phyloP scores from a whole-genome alignment of 2,329 filamentous ascomycete species.

The Xenosphaeropsis pyriputrescens region DNA sequence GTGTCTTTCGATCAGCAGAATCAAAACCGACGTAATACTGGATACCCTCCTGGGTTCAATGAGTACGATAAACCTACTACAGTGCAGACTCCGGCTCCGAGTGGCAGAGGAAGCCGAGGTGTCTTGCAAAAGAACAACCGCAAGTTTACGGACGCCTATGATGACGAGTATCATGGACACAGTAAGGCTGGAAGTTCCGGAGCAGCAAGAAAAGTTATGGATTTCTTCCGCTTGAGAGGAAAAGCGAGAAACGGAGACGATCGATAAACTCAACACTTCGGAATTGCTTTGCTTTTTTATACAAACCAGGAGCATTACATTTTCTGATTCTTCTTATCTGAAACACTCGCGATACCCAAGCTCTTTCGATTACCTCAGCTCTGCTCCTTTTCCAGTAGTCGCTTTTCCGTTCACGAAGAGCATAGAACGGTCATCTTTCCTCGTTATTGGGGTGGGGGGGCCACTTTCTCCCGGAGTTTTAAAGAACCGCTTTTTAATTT shows the following conservation, averaged over 20 bases:
- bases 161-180: slow-evolving; percentile 50
- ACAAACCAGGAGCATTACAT: no score
- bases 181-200: slow-evolving; percentile 67
- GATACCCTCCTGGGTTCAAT: slow-evolving; percentile 11
- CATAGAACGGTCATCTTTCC: no score
- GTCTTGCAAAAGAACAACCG: slow-evolving; percentile 76
- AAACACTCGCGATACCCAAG: no score
- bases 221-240: slow-evolving; percentile 85
- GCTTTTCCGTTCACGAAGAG: no score
- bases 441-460: no score
- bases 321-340: no score
- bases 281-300: no score
- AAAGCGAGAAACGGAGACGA: slow-evolving; percentile 50
- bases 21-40: slow-evolving; percentile 6
- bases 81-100: slow-evolving; percentile 9
- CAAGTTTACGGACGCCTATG: slow-evolving; percentile 77
- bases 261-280: background rate
- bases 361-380: no score
- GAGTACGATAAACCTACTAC: slow-evolving; percentile 10
- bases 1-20: slow-evolving; percentile 12
- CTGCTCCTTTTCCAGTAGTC: no score
- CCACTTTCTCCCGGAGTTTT: no score
- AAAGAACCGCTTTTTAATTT: no score
- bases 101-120: slow-evolving; percentile 27
- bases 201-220: slow-evolving; percentile 87